A percentile compares a stretch with the other conserved stretches of the same genome.
Conservation (phyloP, 331 rosid genomes). For the Cucumis variabilis region DNA sequence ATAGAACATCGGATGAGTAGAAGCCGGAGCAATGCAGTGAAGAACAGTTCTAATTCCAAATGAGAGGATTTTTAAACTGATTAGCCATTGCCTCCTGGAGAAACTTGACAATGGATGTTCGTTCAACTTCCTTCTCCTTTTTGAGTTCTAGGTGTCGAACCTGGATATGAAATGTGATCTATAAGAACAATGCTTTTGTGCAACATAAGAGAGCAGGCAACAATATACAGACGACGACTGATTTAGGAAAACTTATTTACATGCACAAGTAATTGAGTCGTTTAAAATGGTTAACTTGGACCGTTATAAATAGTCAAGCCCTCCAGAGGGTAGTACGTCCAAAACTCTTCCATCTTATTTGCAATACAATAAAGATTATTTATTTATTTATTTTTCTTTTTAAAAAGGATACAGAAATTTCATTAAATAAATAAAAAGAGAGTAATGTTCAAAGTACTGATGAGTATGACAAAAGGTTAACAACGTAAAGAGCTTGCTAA, state of each 20-base stretch:
- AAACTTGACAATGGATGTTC: slow-evolving; percentile 66
- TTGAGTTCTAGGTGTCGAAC: slow-evolving; percentile 92
- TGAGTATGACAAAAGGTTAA: no score
- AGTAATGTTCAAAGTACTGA: no score
- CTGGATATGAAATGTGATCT: slow-evolving; percentile 42
- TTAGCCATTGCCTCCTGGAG: slow-evolving; percentile 72
- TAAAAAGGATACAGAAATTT: no score
- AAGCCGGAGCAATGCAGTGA: background rate
- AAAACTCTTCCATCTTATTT: background rate
- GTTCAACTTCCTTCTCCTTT: slow-evolving; percentile 77
- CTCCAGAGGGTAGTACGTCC: background rate
- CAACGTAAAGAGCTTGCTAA: no score
- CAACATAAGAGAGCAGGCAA: background rate
- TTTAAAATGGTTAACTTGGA: background rate
- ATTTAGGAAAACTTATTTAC: background rate
- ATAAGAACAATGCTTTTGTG: background rate
- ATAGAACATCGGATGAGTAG: background rate
- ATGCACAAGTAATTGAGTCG: background rate
- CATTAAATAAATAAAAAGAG: no score
- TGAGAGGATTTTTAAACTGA: slow-evolving; percentile 79
- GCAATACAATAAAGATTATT: background rate
- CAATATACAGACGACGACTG: background rate
- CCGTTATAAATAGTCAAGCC: background rate
- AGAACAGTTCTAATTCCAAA: slow-evolving; percentile 61
- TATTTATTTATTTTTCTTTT: no score